phyloP scores from a whole-genome alignment of 208 protist species.

The Wallacemonas rigidus region DNA sequence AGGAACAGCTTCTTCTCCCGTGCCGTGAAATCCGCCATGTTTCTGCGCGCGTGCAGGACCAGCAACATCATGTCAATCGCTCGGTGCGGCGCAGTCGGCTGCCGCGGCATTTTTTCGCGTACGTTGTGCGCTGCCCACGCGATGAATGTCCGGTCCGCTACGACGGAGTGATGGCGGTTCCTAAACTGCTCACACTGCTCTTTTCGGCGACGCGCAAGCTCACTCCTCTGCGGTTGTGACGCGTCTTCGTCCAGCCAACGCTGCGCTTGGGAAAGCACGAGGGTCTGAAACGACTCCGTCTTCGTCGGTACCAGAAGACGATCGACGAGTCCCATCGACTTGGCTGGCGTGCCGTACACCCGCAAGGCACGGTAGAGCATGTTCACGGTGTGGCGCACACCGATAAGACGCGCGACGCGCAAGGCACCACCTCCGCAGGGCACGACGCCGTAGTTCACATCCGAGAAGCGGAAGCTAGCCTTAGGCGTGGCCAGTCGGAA shows the following conservation, averaged over 20 bases:
- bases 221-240: constrained; percentile 2
- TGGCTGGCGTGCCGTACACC: constrained; percentile 51
- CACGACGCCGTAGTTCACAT: constrained; percentile 67
- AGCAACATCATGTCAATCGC: constrained; percentile 51
- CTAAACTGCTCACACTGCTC: constrained; percentile 6
- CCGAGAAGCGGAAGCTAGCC: constrained; percentile 57
- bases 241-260: neutral
- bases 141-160: constrained; percentile 40
- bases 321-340: constrained; percentile 66
- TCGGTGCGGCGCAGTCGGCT: constrained; percentile 39
- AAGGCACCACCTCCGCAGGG: constrained; percentile 83
- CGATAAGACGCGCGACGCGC: constrained; percentile 65
- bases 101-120: constrained; percentile 38
- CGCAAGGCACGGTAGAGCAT: constrained; percentile 41
- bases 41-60: constrained; percentile 22
- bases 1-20: constrained; percentile 59
- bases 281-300: neutral
- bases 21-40: constrained; percentile 24
- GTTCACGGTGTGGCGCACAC: constrained; percentile 42
- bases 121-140: constrained; percentile 48
- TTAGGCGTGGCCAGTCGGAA: constrained; percentile 53
- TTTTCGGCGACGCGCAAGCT: neutral
- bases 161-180: neutral
- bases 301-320: constrained; percentile 17
- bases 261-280: constrained; percentile 1